phyloP scores from a whole-genome alignment of 768 basidiomycete species.

The Hygrophoropsis aurantiaca region DNA sequence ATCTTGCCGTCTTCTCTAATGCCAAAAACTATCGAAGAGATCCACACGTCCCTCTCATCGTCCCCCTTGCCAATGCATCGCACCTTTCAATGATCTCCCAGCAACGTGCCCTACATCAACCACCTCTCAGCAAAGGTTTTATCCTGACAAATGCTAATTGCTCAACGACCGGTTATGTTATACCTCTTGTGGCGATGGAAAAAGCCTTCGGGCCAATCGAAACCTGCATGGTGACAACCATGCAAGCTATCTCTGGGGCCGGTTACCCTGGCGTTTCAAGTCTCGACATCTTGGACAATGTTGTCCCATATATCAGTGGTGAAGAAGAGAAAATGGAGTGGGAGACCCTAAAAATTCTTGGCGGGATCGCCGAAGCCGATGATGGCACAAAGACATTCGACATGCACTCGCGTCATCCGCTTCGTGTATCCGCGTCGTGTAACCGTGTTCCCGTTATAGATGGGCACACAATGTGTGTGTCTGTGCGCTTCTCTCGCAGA shows the following conservation, averaged over 20 bases:
- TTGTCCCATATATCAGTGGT: conserved; percentile 91
- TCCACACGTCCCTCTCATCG: conserved; percentile 90
- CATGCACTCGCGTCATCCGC: conserved; percentile 74
- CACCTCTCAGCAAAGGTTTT: conserved; percentile 78
- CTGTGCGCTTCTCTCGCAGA: conserved; percentile 74
- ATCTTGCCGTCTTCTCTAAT: conserved; percentile 93
- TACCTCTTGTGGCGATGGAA: conserved; percentile 90
- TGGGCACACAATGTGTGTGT: conserved; percentile 90
- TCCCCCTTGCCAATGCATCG: conserved; percentile 89
- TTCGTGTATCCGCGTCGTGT: conserved; percentile 91
- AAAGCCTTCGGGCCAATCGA: conserved; percentile 93
- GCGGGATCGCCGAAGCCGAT: conserved; percentile 65
- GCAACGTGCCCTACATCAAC: conserved; percentile 70
- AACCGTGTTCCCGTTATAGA: conserved; percentile 96
- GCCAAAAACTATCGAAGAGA: conserved; percentile 96
- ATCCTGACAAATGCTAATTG: conserved; percentile 99
- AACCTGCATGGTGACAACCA: conserved; percentile 86
- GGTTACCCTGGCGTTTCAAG: conserved; percentile 95
- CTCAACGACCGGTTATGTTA: conserved; percentile 89
- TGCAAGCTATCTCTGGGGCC: conserved; percentile 96
- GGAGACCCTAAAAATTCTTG: conserved; percentile 97
- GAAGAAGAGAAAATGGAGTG: conserved; percentile 99
- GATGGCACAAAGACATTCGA: conserved; percentile 69
- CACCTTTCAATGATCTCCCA: conserved; percentile 85
- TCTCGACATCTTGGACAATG: conserved; percentile 93